Evolutionary conservation across 192 early-diverging fungal genomes (phyloP), one percentile per base, ranked within the genome.

Genomic region (Coemansia sp.): DNA sequence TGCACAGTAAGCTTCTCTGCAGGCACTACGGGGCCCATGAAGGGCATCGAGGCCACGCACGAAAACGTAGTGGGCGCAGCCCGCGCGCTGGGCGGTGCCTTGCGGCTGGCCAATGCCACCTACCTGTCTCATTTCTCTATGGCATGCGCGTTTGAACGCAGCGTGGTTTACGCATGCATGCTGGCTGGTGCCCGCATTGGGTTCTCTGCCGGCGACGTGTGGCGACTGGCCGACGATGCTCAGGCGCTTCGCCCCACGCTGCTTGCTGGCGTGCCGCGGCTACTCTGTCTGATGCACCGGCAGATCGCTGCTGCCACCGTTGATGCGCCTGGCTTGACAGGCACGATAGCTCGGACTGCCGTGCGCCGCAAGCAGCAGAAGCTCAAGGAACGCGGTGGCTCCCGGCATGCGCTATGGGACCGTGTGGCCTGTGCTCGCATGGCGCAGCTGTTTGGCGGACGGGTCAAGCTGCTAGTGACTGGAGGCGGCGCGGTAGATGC

Each of bases 241-340:
- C 81, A 80, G n/a, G 66, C 81, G 16, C 80, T 98, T 43, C 79
- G 83, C 53, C 96, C 96, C 3, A 94, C 90, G 8, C 56, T 90
- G 15, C 96, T 98, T 75, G 73, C 80, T 30, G 86, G 90, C 1
- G 96, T 98, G 2, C 94, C 96, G 6, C 82, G 92, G 28, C 78
- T 98, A 36, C 86, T 93, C 70, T 94, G 91, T 74, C 80, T 86
- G 51, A 85, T 96, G 50, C 90, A 96, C 68, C 90, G 90, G 72
- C 85, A 81, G 14, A 84, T 97, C 18, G 50, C 62, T 0, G 65
- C 76, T 4, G 61, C 61, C 32, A 73, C 70, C 3, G 51, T 87
- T 16, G 60, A 84, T 18, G 82, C 84, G 0, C 74, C 83, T 0
- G 85, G 86, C 12, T 48, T 85, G 53, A 51, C 77, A 5, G 83